phyloP scores from a whole-genome alignment of 768 basidiomycete genomes.

The Sporobolomyces roseus region DNA sequence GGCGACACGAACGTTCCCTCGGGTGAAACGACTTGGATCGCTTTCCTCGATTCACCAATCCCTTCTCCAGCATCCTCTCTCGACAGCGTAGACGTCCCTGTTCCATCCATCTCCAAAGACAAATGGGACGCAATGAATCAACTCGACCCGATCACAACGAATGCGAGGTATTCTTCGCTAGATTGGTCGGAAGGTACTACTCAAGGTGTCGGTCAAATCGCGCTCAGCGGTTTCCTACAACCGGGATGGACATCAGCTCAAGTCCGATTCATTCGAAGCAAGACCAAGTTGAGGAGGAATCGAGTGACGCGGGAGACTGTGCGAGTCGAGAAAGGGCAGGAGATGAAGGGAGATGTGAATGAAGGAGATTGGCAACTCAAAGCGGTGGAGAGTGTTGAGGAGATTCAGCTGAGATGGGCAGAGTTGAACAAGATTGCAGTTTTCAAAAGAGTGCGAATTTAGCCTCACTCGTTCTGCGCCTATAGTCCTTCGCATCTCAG shows the following conservation, averaged over 20 bases:
- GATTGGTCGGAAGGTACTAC: slow-evolving; percentile 25
- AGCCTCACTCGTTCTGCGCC: background rate
- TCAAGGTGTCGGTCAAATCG: slow-evolving; percentile 25
- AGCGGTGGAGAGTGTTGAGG: slow-evolving; percentile 25
- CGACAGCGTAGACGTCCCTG: background rate
- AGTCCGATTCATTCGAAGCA: slow-evolving; percentile 18
- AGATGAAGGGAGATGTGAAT: background rate
- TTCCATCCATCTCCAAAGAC: slow-evolving; percentile 5
- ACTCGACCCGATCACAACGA: slow-evolving; percentile 12
- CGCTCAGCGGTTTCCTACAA: slow-evolving; percentile 21
- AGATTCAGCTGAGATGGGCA: slow-evolving; percentile 36
- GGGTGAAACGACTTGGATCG: slow-evolving; percentile 31
- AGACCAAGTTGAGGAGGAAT: background rate
- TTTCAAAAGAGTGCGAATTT: slow-evolving; percentile 32
- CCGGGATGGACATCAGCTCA: slow-evolving; percentile 16
- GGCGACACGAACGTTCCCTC: slow-evolving; percentile 40
- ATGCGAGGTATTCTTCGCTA: background rate
- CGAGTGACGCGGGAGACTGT: background rate
- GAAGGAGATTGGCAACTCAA: background rate
- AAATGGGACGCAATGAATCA: slow-evolving; percentile 3
- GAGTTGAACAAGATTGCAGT: slow-evolving; percentile 34
- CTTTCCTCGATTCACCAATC: slow-evolving; percentile 10
- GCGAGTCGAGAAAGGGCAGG: background rate
- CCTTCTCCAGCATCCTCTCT: background rate
- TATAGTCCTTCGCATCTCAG: too few relatives aligned